Evolutionary conservation across 2,329 filamentous ascomycete species (phyloP).

Genomic region (Hymenoscyphus albidus): DNA sequence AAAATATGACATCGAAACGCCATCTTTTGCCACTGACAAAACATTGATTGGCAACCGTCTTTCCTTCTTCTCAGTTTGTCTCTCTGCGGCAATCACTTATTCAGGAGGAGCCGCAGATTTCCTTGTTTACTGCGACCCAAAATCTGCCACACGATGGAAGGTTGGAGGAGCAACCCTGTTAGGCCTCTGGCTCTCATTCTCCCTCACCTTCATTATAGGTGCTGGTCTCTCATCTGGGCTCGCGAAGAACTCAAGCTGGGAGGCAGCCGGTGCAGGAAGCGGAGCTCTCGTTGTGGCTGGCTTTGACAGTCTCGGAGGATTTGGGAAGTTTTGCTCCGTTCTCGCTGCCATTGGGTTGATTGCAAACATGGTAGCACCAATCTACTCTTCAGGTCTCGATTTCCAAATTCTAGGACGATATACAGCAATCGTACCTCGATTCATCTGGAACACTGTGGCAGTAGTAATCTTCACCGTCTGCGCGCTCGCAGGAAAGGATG

Average conservation of each 20-base stretch:
- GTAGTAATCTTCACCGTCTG: conserved; percentile 62
- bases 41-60: conserved; percentile 55
- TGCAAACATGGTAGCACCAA: conserved; percentile 62
- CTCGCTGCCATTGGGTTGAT: conserved; percentile 61
- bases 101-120: conserved; percentile 61
- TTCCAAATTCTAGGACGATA: conserved; percentile 62
- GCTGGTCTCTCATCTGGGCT: conserved; percentile 60
- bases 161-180: conserved; percentile 54
- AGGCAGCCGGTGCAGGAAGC: conserved; percentile 54
- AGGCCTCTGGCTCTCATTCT: conserved; percentile 55
- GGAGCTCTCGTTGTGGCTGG: conserved; percentile 63
- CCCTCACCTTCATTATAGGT: conserved; percentile 57
- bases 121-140: conserved; percentile 60
- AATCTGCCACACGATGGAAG: conserved; percentile 40
- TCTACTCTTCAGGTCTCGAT: conserved; percentile 62
- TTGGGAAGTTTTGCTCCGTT: conserved; percentile 65
- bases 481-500: conserved; percentile 57
- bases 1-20: conserved; percentile 52
- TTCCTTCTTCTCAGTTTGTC: conserved; percentile 66
- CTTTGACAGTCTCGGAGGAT: conserved; percentile 54
- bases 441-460: conserved; percentile 60
- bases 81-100: conserved; percentile 63
- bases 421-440: conserved; percentile 55
- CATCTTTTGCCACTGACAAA: conserved; percentile 47
- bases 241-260: conserved; percentile 48